phyloP scores from a whole-genome alignment of 495 filamentous ascomycete genomes.

The Lophium mytilinum region DNA sequence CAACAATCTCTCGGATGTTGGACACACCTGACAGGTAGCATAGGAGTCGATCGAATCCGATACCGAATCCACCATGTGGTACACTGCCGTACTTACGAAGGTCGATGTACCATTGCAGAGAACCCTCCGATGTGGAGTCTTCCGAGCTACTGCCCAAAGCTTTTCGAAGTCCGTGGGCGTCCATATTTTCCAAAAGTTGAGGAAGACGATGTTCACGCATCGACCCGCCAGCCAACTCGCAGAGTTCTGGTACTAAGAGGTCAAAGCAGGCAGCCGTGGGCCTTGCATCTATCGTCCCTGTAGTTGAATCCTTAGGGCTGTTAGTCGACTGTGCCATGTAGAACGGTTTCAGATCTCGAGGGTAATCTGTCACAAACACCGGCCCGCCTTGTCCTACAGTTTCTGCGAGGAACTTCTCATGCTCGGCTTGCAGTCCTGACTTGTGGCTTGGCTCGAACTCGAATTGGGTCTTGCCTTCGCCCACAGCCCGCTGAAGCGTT shows the following conservation, averaged over 20 bases:
- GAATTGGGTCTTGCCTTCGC: slow-evolving; percentile 47
- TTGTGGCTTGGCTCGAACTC: slow-evolving; percentile 59
- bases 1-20: slow-evolving; percentile 78
- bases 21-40: slow-evolving; percentile 75
- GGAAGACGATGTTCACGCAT: slow-evolving; percentile 82
- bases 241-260: slow-evolving; percentile 79
- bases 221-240: slow-evolving; percentile 87
- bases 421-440: slow-evolving; percentile 77
- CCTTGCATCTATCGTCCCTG: slow-evolving; percentile 5
- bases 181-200: slow-evolving; percentile 67
- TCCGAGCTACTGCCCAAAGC: not conserved
- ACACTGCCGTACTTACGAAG: slow-evolving; percentile 86
- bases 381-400: slow-evolving; percentile 60
- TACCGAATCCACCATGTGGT: slow-evolving; percentile 91
- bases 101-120: slow-evolving; percentile 88
- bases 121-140: slow-evolving; percentile 8
- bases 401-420: slow-evolving; percentile 81
- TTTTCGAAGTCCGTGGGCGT: slow-evolving; percentile 45
- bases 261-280: slow-evolving; percentile 88
- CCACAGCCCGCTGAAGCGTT: slow-evolving; percentile 52
- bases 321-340: slow-evolving; percentile 70
- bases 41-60: slow-evolving; percentile 87
- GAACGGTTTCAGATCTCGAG: slow-evolving; percentile 79
- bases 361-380: slow-evolving; percentile 92
- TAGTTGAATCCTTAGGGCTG: not conserved